A percentile compares a stretch with the other conserved stretches of the same genome.
phyloP scores from a whole-genome alignment of 768 basidiomycete genomes.

The Hemileccinum impolitum region DNA sequence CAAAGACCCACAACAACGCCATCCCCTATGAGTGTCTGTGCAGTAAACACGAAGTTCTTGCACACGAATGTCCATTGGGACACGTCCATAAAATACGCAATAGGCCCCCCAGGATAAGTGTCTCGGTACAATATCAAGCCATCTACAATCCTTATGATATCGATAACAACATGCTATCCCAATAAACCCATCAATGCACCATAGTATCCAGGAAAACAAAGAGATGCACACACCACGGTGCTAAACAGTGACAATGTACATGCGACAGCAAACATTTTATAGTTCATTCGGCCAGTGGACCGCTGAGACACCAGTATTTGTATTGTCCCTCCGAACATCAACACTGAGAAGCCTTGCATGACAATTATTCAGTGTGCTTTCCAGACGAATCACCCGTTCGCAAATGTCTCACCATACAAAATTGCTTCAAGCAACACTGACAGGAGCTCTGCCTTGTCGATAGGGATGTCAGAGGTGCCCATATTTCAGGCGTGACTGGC shows the following conservation, averaged over 20 bases:
- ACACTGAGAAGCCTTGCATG: conserved; percentile 25
- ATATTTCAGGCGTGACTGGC: background rate
- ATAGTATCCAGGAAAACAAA: background rate
- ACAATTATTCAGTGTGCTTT: background rate
- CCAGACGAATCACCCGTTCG: too few species aligned
- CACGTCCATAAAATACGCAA: conserved; percentile 19
- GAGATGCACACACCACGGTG: conserved; percentile 15
- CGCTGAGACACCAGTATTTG: conserved; percentile 15
- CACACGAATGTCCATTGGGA: conserved; percentile 24
- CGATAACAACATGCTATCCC: conserved; percentile 15
- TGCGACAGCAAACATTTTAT: conserved; percentile 14
- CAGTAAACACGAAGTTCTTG: conserved; percentile 14
- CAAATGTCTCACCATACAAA: conserved; percentile 1
- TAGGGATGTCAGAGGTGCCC: background rate
- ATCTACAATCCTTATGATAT: conserved; percentile 13
- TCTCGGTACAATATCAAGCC: conserved; percentile 23
- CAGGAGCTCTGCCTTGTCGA: conserved; percentile 4
- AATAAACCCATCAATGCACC: background rate
- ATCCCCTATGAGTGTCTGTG: conserved; percentile 24
- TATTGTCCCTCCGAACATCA: conserved; percentile 29
- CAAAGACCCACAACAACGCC: conserved; percentile 18
- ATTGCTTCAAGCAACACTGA: background rate
- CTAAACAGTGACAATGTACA: conserved; percentile 22
- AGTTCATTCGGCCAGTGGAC: conserved; percentile 6
- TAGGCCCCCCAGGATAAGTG: conserved; percentile 17